Evolutionary conservation across 129 eudicot genomes (phyloP), one percentile per base, ranked within the genome.

Genomic region (Flaveria trinervia): DNA sequence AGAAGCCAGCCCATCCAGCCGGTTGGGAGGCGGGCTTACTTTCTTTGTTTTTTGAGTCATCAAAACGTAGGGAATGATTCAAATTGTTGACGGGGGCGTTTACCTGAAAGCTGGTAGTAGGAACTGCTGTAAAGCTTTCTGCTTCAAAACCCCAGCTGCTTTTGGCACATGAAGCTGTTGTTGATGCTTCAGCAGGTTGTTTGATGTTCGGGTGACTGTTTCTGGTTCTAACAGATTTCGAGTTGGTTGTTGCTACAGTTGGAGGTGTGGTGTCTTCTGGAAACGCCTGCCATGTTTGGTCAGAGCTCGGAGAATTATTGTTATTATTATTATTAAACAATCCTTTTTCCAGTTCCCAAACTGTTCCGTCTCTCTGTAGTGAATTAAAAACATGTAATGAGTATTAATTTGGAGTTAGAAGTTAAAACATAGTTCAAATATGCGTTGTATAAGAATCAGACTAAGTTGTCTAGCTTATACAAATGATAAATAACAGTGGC

Each of bases 1-100:
- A 95, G 83, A 95, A 95, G 66, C 99, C 97, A 51, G 99, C 97
- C 99, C 97, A 95, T 72, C 99, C 99, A 33, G 99, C 96, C n/a
- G 99, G 97, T 79, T 89, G 97, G 62, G 94, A 64, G 16, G 84
- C 85, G 22, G 89, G 26, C 90, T 88, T 95, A 79, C 89, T 85
- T 56, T 88, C 95, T 22, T 16, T 69, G 68, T 84, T 85, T 86
- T 83, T 85, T 11, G 82, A 68, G 48, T 89, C 92, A 55, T 87
- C 88, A 72, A 79, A 82, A 9, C 81, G 80, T 78, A 74, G 88
- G 70, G 92, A 87, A 46, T 64, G 69, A 65, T 82, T 84, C 16
- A 57, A 67, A 23, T 77, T 89, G 70, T 80, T 50, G 57, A 73
- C 51, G 23, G 85, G 84, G 39, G 49, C 62, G 6, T 84, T 84